Conservation (phyloP, 805 yeast genomes). For the Debaryomyces castellii region DNA sequence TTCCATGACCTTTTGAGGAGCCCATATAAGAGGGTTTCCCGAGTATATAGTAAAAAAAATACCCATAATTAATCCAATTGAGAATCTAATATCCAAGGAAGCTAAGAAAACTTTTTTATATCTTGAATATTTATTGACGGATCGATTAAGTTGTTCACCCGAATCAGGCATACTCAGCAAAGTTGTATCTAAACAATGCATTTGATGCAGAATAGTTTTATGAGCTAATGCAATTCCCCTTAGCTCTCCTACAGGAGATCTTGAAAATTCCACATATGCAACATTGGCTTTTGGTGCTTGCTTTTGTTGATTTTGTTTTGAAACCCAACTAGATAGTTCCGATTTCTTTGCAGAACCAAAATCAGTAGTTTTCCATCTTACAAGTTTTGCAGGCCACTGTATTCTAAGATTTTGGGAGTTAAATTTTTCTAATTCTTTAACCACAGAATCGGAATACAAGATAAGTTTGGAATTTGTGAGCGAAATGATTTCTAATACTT, state of each 20-base stretch:
- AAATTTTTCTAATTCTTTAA: slow-evolving; percentile 69
- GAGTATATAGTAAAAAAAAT: slow-evolving; percentile 77
- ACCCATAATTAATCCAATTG: slow-evolving; percentile 85
- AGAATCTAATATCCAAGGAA: slow-evolving; percentile 44
- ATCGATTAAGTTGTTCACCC: slow-evolving; percentile 51
- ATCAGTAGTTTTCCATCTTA: slow-evolving; percentile 82
- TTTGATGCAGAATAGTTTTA: slow-evolving; percentile 82
- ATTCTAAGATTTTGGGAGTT: slow-evolving; percentile 38
- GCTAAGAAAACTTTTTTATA: slow-evolving; percentile 54
- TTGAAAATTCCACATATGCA: slow-evolving; percentile 90
- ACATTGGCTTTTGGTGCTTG: slow-evolving; percentile 45
- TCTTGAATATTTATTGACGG: slow-evolving; percentile 30
- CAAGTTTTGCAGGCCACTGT: slow-evolving; percentile 73
- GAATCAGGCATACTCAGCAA: slow-evolving; percentile 64
- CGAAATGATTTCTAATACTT: slow-evolving; percentile 68
- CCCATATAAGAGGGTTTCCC: slow-evolving; percentile 80
- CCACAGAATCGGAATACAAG: slow-evolving; percentile 76
- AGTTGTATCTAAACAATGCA: slow-evolving; percentile 70
- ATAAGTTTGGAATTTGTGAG: slow-evolving; percentile 76
- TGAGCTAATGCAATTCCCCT: slow-evolving; percentile 94
- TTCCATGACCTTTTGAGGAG: slow-evolving; percentile 71
- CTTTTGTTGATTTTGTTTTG: slow-evolving; percentile 13
- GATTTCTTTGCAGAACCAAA: slow-evolving; percentile 60
- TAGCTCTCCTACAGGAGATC: slow-evolving; percentile 86
- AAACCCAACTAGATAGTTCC: slow-evolving; percentile 28